Percentiles rank a stretch among this genome's conserved stretches.
phyloP scores from a whole-genome alignment of 2,329 filamentous ascomycete genomes.

The Claviceps capensis region DNA sequence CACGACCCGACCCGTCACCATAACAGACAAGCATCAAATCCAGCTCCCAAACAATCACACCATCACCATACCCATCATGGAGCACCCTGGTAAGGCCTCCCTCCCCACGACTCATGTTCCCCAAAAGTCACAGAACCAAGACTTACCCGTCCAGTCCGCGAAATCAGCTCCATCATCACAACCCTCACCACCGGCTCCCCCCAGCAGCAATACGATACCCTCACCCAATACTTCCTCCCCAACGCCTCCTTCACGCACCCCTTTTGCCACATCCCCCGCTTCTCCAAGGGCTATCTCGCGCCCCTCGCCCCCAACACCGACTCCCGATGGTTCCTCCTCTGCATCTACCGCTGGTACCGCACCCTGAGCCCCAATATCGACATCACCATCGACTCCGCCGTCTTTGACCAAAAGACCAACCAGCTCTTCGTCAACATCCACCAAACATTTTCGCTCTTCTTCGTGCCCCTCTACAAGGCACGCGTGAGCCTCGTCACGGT shows the following conservation, averaged over 20 bases:
- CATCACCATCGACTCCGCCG: constrained; percentile 48
- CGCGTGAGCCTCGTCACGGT: constrained; percentile 56
- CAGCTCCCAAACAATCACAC: neutral
- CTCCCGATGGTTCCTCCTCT: constrained; percentile 52
- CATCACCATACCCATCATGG: neutral
- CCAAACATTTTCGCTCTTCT: constrained; percentile 66
- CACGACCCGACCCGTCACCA: neutral
- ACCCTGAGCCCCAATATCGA: constrained; percentile 64
- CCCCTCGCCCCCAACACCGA: constrained; percentile 32
- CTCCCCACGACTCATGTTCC: no score
- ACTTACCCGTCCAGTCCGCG: constrained; percentile 19
- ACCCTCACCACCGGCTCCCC: constrained; percentile 54
- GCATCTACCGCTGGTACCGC: constrained; percentile 74
- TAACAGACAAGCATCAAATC: no score
- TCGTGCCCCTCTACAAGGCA: constrained; percentile 61
- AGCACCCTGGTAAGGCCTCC: neutral
- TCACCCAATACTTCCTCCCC: constrained; percentile 61
- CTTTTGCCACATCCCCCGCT: constrained; percentile 55
- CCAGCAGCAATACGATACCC: constrained; percentile 46
- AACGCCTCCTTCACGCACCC: constrained; percentile 66
- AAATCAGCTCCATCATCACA: constrained; percentile 54
- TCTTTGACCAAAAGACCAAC: constrained; percentile 51
- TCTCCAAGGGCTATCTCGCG: constrained; percentile 24
- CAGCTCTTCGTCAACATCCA: constrained; percentile 61
- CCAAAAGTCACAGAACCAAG: no score